These are phyloP conservation scores for Ceratocystis alfenasii DNA, from an alignment of 2,329 filamentous ascomycete species.

Conservation along the genomic window DNA sequence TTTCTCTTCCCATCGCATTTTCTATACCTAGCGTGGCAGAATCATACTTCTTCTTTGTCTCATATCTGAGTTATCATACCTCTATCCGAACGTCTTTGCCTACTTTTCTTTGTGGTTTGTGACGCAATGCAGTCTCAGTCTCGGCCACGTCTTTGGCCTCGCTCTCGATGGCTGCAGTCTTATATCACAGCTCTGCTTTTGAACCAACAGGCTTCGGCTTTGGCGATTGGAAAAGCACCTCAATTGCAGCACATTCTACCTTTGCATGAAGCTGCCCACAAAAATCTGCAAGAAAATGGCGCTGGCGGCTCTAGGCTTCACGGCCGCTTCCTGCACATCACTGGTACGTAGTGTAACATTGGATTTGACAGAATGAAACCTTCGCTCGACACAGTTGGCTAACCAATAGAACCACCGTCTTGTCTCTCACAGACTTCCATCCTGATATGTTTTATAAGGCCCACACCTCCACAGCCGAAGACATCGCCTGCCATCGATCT, in stretches of 20 bases:
- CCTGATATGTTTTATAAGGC: constrained; percentile 78
- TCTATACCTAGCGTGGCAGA: not conserved
- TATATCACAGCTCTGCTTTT: constrained; percentile 14
- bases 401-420: constrained; percentile 5
- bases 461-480: constrained; percentile 57
- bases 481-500: constrained; percentile 65
- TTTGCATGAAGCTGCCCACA: not conserved
- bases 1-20: not conserved
- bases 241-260: not conserved
- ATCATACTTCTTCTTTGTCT: not conserved
- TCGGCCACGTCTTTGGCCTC: constrained; percentile 15
- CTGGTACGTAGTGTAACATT: constrained; percentile 45
- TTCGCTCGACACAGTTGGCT: constrained; percentile 18
- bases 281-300: not conserved
- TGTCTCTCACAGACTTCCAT: constrained; percentile 59
- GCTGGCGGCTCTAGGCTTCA: constrained; percentile 33
- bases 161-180: constrained; percentile 6
- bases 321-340: constrained; percentile 78
- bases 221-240: constrained; percentile 10
- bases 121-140: constrained; percentile 2
- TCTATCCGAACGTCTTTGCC: not conserved
- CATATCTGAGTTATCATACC: not conserved
- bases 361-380: constrained; percentile 13
- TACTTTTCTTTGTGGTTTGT: not conserved
- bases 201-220: constrained; percentile 13